Evolutionary conservation across 495 filamentous ascomycete species (phyloP).

Genomic region (Neurospora sp.): DNA sequence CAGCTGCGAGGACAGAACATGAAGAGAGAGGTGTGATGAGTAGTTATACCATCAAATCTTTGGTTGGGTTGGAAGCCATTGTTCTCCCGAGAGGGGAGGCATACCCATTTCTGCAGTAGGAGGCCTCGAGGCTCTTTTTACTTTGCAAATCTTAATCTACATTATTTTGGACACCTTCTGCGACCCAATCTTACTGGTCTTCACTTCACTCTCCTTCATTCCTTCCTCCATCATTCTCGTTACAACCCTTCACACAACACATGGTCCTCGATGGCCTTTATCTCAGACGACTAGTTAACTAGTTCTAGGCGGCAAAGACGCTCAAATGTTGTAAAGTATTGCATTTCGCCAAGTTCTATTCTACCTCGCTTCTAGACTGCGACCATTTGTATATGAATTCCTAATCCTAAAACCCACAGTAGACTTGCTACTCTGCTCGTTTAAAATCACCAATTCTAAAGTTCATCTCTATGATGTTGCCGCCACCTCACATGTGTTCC

Average conservation of each 20-base stretch:
- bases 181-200: background rate
- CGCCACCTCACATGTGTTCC: background rate
- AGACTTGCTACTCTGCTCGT: background rate
- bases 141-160: background rate
- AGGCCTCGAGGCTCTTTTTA: background rate
- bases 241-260: background rate
- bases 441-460: background rate
- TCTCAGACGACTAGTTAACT: background rate
- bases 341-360: background rate
- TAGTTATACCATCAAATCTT: background rate
- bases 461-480: background rate
- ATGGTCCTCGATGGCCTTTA: background rate
- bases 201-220: background rate
- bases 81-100: background rate
- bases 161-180: background rate
- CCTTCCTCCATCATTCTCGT: background rate
- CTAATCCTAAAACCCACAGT: background rate
- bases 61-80: background rate
- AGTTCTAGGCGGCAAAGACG: background rate
- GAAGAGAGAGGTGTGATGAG: background rate
- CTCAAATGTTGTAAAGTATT: background rate
- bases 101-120: background rate
- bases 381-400: background rate
- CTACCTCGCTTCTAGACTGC: background rate
- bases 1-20: background rate